phyloP scores from a whole-genome alignment of 768 basidiomycete species.

The Rhodotorula taiwanensis region DNA sequence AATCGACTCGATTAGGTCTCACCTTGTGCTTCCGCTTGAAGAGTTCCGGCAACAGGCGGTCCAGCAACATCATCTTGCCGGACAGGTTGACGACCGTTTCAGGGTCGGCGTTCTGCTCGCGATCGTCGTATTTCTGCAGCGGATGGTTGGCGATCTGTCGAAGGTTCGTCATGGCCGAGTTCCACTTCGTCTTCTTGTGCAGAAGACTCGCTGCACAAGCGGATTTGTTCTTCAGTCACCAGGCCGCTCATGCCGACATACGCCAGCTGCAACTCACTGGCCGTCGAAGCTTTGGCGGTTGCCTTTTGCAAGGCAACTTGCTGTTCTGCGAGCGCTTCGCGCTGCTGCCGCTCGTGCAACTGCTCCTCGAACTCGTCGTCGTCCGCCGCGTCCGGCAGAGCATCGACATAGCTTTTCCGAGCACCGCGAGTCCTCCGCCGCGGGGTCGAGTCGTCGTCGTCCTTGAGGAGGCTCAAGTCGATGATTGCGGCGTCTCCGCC shows the following conservation, averaged over 20 bases:
- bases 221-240: not conserved
- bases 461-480: not conserved
- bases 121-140: slow-evolving; percentile 64
- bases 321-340: slow-evolving; percentile 37
- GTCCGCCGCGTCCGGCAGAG: slow-evolving; percentile 13
- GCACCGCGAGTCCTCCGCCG: not conserved
- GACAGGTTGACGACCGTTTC: slow-evolving; percentile 70
- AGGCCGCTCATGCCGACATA: not conserved
- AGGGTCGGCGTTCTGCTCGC: slow-evolving; percentile 73
- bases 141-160: slow-evolving; percentile 69
- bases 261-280: not conserved
- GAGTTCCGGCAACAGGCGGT: slow-evolving; percentile 74
- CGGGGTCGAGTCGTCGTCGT: not conserved
- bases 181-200: slow-evolving; percentile 8
- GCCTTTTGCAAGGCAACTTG: not conserved
- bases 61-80: slow-evolving; percentile 96
- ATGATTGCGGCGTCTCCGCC: not conserved
- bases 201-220: not conserved
- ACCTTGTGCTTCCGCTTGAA: slow-evolving; percentile 69
- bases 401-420: slow-evolving; percentile 4
- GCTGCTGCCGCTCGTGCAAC: slow-evolving; percentile 41
- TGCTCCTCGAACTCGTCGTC: slow-evolving; percentile 36
- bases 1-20: not conserved
- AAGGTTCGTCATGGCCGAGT: slow-evolving; percentile 45
- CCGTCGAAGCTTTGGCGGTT: not conserved